Base-by-base conservation (phyloP, 2,329 filamentous ascomycete species). In the Chaetomiaceae sp. region DNA sequence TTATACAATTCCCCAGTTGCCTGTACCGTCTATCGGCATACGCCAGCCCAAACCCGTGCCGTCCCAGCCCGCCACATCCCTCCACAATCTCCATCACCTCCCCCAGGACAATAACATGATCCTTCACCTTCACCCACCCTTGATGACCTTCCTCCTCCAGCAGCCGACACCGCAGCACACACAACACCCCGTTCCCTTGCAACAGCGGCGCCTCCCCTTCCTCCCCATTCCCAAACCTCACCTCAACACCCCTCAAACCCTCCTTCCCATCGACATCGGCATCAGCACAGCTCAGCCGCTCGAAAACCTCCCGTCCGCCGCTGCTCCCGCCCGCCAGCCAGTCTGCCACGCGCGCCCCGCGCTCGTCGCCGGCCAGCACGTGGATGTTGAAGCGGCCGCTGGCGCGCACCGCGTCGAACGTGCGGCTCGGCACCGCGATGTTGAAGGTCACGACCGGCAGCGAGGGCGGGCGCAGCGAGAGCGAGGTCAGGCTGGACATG, bases 401-500 rank as follows among this genome's bases (percentile, higher is more conserved):
- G 12, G 57, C 60, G 14, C 58, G 50, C 18, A 81, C 68, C 8
- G 76, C 76, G 47, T 75, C 68, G 19, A 77, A 65, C 11, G 77
- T 80, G 11, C 73, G 70, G 58, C 75, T 79, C 17, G 77, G 77
- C 22, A 72, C 68, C 19, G 70, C 69, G 39, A 81, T 68, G 62
- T 81, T 81, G 66, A 81, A 80, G 0, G 71, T 73, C 6, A 81
- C 62, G 10, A 75, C 64, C 1, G 76, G 76, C 20, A 62, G 22
- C 6, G 22, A 5, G 22, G 22, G 67, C 0, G 76, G 76, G n/a
- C 58, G 54, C 15, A 80, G 66, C 14, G 73, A 70, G 20, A 81
- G 62, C 0, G 75, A 78, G 2, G 76, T 76, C 51, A 81, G 73
- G 2, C 76, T 79, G 6, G 78, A 80, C 67, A 79, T 76, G 26